These are phyloP conservation scores for Eucalyptus sideroxylon DNA, from an alignment of 345 rosid species.

Conservation along the genomic window DNA sequence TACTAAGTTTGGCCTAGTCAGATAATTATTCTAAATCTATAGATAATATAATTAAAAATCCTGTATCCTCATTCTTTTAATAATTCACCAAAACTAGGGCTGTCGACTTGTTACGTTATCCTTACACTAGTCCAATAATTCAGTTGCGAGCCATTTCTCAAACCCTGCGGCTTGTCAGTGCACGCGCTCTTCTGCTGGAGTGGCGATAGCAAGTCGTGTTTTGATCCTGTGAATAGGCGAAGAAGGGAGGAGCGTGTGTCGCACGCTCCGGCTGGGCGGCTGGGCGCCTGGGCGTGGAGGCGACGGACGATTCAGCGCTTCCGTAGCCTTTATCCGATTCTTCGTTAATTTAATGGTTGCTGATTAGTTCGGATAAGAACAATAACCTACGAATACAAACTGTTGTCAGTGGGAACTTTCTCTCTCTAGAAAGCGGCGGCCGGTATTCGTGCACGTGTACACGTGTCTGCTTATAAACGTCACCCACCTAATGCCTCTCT, in stretches of 20 bases:
- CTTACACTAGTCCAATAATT: neutral
- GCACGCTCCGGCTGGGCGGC: neutral
- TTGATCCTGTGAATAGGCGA: neutral
- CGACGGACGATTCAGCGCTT: neutral
- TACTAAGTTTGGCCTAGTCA: neutral
- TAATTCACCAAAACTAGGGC: neutral
- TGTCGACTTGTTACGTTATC: neutral
- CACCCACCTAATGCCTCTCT: neutral
- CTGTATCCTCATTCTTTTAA: neutral
- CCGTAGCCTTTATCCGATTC: neutral
- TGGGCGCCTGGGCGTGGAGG: neutral
- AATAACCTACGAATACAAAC: neutral
- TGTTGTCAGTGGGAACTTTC: neutral
- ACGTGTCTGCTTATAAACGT: neutral
- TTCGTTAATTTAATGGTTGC: neutral
- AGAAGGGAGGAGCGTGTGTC: neutral
- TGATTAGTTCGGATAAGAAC: neutral
- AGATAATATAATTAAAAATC: neutral
- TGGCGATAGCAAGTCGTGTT: neutral
- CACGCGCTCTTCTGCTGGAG: neutral
- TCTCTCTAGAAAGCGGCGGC: neutral
- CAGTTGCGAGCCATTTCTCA: neutral
- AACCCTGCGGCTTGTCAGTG: neutral
- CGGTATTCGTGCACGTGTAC: neutral
- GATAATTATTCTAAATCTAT: neutral